Evolutionary conservation across 2,329 filamentous ascomycete genomes (phyloP), one percentile per base, ranked within the genome.

Genomic region (Diplodia sapinea): DNA sequence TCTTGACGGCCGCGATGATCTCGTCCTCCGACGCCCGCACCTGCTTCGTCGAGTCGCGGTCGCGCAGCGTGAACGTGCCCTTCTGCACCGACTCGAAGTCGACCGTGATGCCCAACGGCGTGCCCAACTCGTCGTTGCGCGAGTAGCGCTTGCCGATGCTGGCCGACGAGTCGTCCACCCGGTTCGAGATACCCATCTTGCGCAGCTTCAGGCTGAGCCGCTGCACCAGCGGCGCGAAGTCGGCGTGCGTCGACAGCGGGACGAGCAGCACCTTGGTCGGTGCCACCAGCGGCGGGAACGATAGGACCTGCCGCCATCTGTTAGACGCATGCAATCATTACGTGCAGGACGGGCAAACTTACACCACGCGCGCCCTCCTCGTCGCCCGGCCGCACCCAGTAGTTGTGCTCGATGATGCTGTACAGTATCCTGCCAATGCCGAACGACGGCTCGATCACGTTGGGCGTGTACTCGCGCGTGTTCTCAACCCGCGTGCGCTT

Each of bases 361-460:
- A 94, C 93, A 80, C 91, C 91, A 78, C 94, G 91, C 65, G 93
- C 90, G 2, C 57, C 66, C 36, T 67, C 66, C 79, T 95, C 93
- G 72, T 94, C 91, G 70, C 87, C 89, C 72, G 89, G 89, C 71
- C 95, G 91, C 65, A 89, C 92, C 94, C 95, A 99, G 87, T 94
- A 99, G 78, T 87, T 89, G 82, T 99, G 95, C 83, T 99, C 95
- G 77, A 96, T 91, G 74, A 99, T 83, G 69, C 91, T 89, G 84
- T 97, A 98, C 68, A 98, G 84, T 70, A 98, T 97, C 74, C 94
- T 89, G 69, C 94, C 95, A 75, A 98, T 96, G 84, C 94, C 94
- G 75, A 98, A 99, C 0, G 94, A 98, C 1, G 94, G 95, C 83
- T 99, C 95, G 73, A 98, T 96, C 57, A 96, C 93, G 77, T 97